Conservation (phyloP, 2,329 filamentous ascomycete genomes). For the Botryosphaeria dothidea region DNA sequence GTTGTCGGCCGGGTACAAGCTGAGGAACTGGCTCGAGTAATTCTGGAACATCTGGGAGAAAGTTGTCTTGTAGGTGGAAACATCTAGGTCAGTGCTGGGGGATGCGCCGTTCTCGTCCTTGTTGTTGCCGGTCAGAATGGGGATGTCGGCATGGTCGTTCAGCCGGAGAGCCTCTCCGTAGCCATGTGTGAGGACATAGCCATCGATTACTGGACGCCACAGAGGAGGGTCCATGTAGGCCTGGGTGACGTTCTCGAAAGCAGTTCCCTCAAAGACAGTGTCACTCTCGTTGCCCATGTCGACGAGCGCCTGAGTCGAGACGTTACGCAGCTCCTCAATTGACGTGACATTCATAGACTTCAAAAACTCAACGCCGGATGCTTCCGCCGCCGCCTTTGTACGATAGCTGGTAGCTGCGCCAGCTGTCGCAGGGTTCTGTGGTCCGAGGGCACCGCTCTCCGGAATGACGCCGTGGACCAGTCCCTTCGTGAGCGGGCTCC, state of each 20-base stretch:
- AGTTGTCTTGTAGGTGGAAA: background rate
- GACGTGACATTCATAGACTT: background rate
- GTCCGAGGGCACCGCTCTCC: constrained; percentile 21
- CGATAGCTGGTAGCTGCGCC: background rate
- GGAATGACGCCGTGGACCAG: constrained; percentile 30
- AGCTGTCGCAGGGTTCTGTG: background rate
- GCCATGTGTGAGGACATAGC: constrained; percentile 17
- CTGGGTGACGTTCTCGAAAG: background rate
- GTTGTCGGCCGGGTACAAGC: background rate
- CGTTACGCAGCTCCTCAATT: background rate
- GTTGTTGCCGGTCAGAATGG: constrained; percentile 58
- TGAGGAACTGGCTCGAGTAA: background rate
- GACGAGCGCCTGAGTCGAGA: background rate
- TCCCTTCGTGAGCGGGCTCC: constrained; percentile 51
- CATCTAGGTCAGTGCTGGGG: constrained; percentile 51
- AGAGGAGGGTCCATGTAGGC: constrained; percentile 9
- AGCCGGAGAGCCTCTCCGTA: constrained; percentile 5
- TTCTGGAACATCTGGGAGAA: constrained; percentile 21
- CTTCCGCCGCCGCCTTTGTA: background rate
- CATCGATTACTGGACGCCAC: constrained; percentile 4
- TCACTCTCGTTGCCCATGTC: constrained; percentile 4
- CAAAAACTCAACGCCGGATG: background rate
- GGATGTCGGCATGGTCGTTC: constrained; percentile 44
- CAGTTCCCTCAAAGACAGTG: background rate
- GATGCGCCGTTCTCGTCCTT: constrained; percentile 57